Evolutionary conservation across 2,329 filamentous ascomycete species (phyloP).

Genomic region (Incumbomyces delicatus): DNA sequence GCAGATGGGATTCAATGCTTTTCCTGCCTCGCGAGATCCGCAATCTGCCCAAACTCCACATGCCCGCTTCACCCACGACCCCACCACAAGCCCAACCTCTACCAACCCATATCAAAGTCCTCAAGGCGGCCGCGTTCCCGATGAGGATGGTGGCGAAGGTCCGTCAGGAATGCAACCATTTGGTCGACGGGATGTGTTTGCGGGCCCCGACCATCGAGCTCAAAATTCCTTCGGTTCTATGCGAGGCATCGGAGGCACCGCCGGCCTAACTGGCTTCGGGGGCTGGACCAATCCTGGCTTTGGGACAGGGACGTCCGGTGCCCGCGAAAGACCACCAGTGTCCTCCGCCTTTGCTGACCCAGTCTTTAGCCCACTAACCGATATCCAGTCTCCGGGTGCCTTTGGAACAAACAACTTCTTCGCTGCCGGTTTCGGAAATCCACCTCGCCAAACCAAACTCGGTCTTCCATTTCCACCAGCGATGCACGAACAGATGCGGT

Average conservation of each 20-base stretch:
- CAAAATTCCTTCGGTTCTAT: constrained; percentile 69
- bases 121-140: constrained; percentile 55
- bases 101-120: constrained; percentile 96
- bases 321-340: constrained; percentile 44
- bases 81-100: constrained; percentile 72
- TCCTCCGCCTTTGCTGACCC: constrained; percentile 45
- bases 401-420: constrained; percentile 53
- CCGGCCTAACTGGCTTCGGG: constrained; percentile 51
- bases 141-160: constrained; percentile 47
- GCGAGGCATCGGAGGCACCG: constrained; percentile 13
- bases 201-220: constrained; percentile 70
- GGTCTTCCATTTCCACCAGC: constrained; percentile 77
- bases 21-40: constrained; percentile 51
- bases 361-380: constrained; percentile 65
- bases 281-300: constrained; percentile 41
- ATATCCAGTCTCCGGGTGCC: constrained; percentile 66
- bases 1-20: constrained; percentile 49
- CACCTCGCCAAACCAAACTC: constrained; percentile 66
- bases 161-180: constrained; percentile 32
- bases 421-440: constrained; percentile 47
- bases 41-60: constrained; percentile 47
- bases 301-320: constrained; percentile 59
- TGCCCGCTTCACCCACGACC: constrained; percentile 48
- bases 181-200: constrained; percentile 38
- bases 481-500: constrained; percentile 86